Base-by-base conservation (phyloP, 1,284 basidiomycete genomes). In the Flammula alnicola region DNA sequence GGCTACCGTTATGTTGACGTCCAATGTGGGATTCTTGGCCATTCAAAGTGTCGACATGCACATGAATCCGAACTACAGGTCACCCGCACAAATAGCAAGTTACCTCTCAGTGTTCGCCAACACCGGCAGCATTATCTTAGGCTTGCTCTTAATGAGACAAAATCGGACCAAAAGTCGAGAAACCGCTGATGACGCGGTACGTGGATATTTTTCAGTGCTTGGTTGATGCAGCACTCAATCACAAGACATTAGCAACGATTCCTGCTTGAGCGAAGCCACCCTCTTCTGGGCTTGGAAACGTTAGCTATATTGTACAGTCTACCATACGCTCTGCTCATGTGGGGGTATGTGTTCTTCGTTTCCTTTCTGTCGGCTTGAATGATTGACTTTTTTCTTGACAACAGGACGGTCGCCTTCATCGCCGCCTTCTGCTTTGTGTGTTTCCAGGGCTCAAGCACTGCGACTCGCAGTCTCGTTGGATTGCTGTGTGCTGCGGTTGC, bases 31-130 rank as follows among this genome's bases (percentile, higher is more conserved):
- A 2, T 69, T 71, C 36, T 55, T 73, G 4, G 61, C 64, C 1
- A 70, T 72, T 25, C 66, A 62, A 19, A 67, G 62, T 31, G 57
- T 68, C 27, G 66, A 67, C 37, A 27, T 36, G 17, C 22, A 47
- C 20, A 9, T 14, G 2, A 27, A 19, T 33, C 37, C 47, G n/a
- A n/a, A n/a, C 10, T 29, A 9, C 10, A 56, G 67, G 16, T 69
- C 69, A 6, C 46, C 68, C 3, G 67, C 72, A 3, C 75, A 79
- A 52, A 69, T 79, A 26, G 65, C 70, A 4, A 76, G 74, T 52
- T 78, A 75, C 43, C 42, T 78, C 4, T 81, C 78, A 0, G 69
- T 73, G 20, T 55, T 76, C 1, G 61, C 70, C 1, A 78, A 77
- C 51, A 63, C 77, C 14, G 74, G 73, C 9, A 71, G 73, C 51